Base-by-base conservation (phyloP, 2,329 filamentous ascomycete genomes). In the Teratosphaeria gauchensis region DNA sequence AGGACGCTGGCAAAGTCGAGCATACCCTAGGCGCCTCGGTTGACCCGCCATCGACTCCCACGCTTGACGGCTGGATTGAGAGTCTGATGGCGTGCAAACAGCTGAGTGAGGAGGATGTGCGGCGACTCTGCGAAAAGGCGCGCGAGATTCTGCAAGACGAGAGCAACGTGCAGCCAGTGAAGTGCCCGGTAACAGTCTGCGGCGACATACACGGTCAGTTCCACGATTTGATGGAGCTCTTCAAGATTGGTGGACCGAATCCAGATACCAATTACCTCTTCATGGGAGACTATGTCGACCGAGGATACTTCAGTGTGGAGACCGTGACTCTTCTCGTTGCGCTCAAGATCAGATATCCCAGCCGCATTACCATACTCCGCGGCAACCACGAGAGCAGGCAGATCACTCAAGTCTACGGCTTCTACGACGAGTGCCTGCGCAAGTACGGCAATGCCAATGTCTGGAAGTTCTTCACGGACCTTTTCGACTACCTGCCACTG, bases 401-500 rank as follows among this genome's bases (percentile, higher is more conserved):
- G 78, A 99, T 99, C 75, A 99, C 94, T 53, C 92, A 97, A 76
- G 94, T 99, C 60, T 99, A 99, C 74, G 94, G 94, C 63, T 99
- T 99, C 80, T 99, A 99, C 80, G 94, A 97, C 75, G 94, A 99
- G 76, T 99, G 94, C 74, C 84, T 97, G 69, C 89, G 92, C 74
- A 99, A 99, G 80, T 99, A 99, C 74, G 94, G 94, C 75, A 97
- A 96, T 72, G 92, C 94, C 63, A 97, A 96, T 68, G 94, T 99
- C 64, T 99, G 94, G 94, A 96, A 96, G 80, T 96, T 90, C 74
- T 99, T 96, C 75, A 96, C 92, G 72, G 92, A 99, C 75, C 87
- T 99, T 57, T 99, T 99, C 78, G 94, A 99, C 78, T 99, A 94
- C 79, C 89, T 99, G 46, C 92, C 94, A 65, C 84, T 99, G 66